Percentiles rank a stretch among this genome's conserved stretches.
These are phyloP conservation scores for Yamadazyma spencermartinsiae DNA, from an alignment of 1,139 yeast genomes.

Conservation along the genomic window DNA sequence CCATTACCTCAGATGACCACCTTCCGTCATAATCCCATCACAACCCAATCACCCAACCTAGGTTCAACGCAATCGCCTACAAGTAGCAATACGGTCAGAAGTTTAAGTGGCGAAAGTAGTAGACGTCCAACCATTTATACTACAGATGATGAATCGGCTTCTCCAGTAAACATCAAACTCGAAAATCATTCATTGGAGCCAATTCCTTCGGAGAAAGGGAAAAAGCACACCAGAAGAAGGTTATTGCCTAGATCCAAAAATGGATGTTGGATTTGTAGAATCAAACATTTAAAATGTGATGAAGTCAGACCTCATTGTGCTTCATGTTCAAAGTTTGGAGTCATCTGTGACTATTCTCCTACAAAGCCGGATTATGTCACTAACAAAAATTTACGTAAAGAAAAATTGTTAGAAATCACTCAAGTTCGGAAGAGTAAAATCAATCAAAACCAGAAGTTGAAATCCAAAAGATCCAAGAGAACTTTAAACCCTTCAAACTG, in stretches of 20 bases:
- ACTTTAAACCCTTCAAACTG: background rate
- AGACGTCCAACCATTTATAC: background rate
- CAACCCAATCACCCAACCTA: slow-evolving; percentile 13
- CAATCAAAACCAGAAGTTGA: slow-evolving; percentile 22
- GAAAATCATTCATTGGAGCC: background rate
- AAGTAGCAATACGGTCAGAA: background rate
- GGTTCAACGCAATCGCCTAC: slow-evolving; percentile 1
- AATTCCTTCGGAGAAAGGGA: slow-evolving; percentile 15
- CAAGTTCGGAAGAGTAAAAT: slow-evolving; percentile 31
- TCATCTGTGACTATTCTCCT: slow-evolving; percentile 44
- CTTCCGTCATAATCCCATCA: slow-evolving; percentile 18
- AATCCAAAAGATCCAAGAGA: slow-evolving; percentile 12
- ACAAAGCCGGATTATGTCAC: slow-evolving; percentile 44
- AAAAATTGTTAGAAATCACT: slow-evolving; percentile 36
- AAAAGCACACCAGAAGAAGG: slow-evolving; percentile 44
- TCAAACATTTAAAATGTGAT: slow-evolving; percentile 51
- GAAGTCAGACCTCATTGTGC: slow-evolving; percentile 42
- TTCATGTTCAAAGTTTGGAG: slow-evolving; percentile 43
- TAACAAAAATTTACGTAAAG: slow-evolving; percentile 36
- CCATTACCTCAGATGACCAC: slow-evolving; percentile 20
- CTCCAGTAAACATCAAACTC: background rate
- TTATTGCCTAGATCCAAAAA: slow-evolving; percentile 43
- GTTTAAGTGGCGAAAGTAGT: background rate
- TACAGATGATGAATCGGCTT: background rate
- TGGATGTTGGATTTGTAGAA: slow-evolving; percentile 54